Base-by-base conservation (phyloP, 2,329 filamentous ascomycete genomes). In the Phyllosticta ampelicida region DNA sequence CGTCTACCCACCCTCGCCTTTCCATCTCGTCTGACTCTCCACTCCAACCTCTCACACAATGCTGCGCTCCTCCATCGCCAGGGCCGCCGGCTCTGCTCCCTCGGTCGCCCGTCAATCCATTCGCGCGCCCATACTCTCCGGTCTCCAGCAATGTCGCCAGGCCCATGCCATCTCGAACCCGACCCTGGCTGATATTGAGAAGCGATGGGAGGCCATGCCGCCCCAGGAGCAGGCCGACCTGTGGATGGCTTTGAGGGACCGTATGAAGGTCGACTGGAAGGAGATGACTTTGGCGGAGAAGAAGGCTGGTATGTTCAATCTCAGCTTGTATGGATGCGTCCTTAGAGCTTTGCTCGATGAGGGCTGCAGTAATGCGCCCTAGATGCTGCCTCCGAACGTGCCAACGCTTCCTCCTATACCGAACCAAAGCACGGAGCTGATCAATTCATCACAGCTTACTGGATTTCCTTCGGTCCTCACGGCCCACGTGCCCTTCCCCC, bases 151-250 rank as follows among this genome's bases (percentile, higher is more conserved):
- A 71, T 74, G 73, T 62, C 79, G 81, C 69, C 84, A 87, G 68
- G 88, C 88, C 67, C 90, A 96, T 75, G 91, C 92, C 73, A 95
- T 99, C 78, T 95, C 91, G 71, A 97, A 96, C 81, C 94, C 95
- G 67, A 96, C 90, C 60, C 84, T 99, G 71, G 89, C 90, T 77
- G 90, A 95, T 78, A 97, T 99, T 72, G 94, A 99, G 86, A 96
- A 96, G 86, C 84, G 94, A 80, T 99, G 94, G 94, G 94, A 99
- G 81, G 84, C 80, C 63, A 91, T 97, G 89, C 91, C 92, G 61
- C 90, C 94, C 64, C 90, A 96, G 82, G 94, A 99, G 84, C 94
- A 99, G 85, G 94, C 94, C 66, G 94, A 99, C 73, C 81, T 99
- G 69, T 99, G 94, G 94, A 99, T 99, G 94, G 81, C 87, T 67